Evolutionary conservation across 768 basidiomycete species (phyloP), one percentile per base, ranked within the genome.

Genomic region (Polyporus arcularius): DNA sequence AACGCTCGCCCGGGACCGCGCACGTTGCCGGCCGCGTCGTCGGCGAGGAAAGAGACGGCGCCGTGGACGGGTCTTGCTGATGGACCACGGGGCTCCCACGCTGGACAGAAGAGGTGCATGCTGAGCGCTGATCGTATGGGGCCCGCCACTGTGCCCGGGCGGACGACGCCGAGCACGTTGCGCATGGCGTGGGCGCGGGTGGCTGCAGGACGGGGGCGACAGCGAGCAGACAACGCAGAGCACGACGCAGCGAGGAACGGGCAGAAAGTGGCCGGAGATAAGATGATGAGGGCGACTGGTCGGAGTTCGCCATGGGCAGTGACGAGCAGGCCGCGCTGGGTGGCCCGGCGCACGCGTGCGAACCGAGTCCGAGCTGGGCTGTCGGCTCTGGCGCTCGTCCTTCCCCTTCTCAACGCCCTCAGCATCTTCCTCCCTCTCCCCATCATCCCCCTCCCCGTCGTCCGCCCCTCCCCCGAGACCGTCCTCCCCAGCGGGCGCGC

Each of bases 11-110:
- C 68, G 53, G 64, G 68, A 35, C 66, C 62, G 58, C 87, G 86
- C 68, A 88, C 79, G 76, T 87, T 87, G 53, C 84, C 88, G 50
- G 83, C 85, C 71, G 89, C 88, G 45, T 87, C 79, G 61, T 87
- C 86, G 56, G 82, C 81, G 30, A 73, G 70, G 15, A 88, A 89
- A 9, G 94, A 91, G n/a, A 94, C 90, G 58, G 94, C 57, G 61
- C 61, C 57, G 57, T 50, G 61, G 61, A 51, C 35, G 53, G 57
- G 53, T 41, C 10, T 45, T 43, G 64, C 54, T 63, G 65, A 63
- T 61, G 57, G 55, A 45, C 54, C 54, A 52, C 50, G 46, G 26
- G 58, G 57, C 53, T 64, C 65, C 53, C 65, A 64, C 65, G 65
- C 45, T 40, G 60, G 42, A 12, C 53, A 55, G 61, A 62, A 57